Percentiles rank a stretch among this genome's conserved stretches.
Evolutionary conservation across 2,329 filamentous ascomycete species (phyloP).

Genomic region (Aureobasidium sp.): DNA sequence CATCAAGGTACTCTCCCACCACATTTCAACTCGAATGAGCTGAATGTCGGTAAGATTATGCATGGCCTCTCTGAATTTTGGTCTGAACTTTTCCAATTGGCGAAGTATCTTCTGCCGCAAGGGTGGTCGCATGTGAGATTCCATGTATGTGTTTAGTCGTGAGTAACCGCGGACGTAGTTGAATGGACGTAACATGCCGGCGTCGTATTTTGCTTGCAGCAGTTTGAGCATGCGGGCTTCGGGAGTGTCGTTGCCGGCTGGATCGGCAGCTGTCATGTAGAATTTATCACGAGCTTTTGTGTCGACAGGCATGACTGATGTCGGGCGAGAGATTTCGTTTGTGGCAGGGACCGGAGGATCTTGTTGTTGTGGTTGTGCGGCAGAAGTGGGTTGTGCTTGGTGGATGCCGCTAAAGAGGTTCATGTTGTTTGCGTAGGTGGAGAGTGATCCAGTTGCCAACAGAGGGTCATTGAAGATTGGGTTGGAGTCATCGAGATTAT

Average conservation of each 20-base stretch:
- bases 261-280: slow-evolving; percentile 94
- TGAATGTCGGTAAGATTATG: slow-evolving; percentile 89
- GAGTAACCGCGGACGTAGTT: slow-evolving; percentile 98
- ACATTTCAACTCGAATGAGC: slow-evolving; percentile 94
- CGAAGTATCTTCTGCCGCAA: slow-evolving; percentile 87
- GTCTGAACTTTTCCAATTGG: slow-evolving; percentile 85
- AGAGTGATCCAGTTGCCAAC: slow-evolving; percentile 37
- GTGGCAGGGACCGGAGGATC: slow-evolving; percentile 32
- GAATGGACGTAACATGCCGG: slow-evolving; percentile 89
- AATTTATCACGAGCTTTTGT: slow-evolving; percentile 69
- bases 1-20: slow-evolving; percentile 95
- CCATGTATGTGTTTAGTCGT: slow-evolving; percentile 82
- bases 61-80: slow-evolving; percentile 92
- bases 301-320: slow-evolving; percentile 57
- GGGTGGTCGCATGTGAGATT: slow-evolving; percentile 71
- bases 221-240: slow-evolving; percentile 95
- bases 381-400: background rate
- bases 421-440: slow-evolving; percentile 37
- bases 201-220: slow-evolving; percentile 91
- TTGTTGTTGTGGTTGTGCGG: background rate
- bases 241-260: slow-evolving; percentile 75
- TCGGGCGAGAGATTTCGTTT: slow-evolving; percentile 54
- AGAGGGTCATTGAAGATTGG: slow-evolving; percentile 56
- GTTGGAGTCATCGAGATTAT: slow-evolving; percentile 34
- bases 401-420: slow-evolving; percentile 21